These are phyloP conservation scores for Coemansia guatemalensis DNA, from an alignment of 192 early-diverging fungal species.

Conservation along the genomic window DNA sequence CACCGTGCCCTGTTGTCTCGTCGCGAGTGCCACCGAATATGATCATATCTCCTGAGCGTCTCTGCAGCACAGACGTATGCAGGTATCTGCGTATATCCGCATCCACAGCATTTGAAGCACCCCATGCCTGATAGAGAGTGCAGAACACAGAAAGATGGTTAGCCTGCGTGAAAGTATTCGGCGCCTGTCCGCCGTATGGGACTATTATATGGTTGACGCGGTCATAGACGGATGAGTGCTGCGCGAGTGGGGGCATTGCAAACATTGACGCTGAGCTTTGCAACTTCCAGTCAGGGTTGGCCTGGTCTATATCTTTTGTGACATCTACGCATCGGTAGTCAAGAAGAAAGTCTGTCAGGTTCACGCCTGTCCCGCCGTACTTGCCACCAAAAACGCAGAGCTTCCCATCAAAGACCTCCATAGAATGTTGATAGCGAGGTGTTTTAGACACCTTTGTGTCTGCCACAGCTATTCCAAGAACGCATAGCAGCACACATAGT, in stretches of 20 bases:
- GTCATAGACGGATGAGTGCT: constrained; percentile 47
- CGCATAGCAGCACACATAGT: constrained; percentile 2
- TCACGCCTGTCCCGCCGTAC: constrained; percentile 6
- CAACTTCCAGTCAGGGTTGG: constrained; percentile 24
- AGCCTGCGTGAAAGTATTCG: constrained; percentile 30
- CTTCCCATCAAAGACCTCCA: constrained; percentile 45
- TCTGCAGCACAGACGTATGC: constrained; percentile 41
- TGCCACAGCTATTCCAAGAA: constrained; percentile 1
- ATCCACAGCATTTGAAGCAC: constrained; percentile 34
- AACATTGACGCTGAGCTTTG: constrained; percentile 46
- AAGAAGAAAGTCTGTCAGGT: constrained; percentile 24
- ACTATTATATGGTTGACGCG: constrained; percentile 37
- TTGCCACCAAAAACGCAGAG: constrained; percentile 51
- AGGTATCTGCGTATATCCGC: constrained; percentile 30
- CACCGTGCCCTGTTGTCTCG: constrained; percentile 18
- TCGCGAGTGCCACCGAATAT: constrained; percentile 48
- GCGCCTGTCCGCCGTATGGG: constrained; percentile 42
- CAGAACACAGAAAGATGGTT: constrained; percentile 34
- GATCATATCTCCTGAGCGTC: constrained; percentile 40
- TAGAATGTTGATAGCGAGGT: constrained; percentile 46
- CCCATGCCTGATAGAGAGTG: constrained; percentile 45
- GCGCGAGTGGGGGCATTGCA: constrained; percentile 50
- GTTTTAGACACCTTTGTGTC: constrained; percentile 7
- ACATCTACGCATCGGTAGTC: constrained; percentile 46
- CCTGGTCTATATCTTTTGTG: constrained; percentile 27